Percentiles rank a stretch among this genome's conserved stretches.
Conservation (phyloP, 768 basidiomycete genomes). For the Rhodotorula graminis region DNA sequence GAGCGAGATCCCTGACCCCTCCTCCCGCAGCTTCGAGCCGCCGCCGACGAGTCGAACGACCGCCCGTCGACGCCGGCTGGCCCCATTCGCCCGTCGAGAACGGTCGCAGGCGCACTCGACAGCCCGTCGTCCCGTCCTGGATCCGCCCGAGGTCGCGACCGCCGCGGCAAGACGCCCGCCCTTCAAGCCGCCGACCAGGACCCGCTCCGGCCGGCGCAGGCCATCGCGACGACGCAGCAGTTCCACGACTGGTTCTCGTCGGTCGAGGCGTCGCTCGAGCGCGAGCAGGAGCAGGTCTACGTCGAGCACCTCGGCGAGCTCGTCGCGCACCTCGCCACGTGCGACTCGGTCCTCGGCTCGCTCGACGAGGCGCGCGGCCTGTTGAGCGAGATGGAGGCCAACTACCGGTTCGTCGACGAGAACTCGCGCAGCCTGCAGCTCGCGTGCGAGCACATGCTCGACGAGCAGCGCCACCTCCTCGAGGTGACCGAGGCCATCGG, state of each 20-base stretch:
- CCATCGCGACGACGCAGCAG: slow-evolving; percentile 85
- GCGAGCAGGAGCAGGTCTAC: slow-evolving; percentile 90
- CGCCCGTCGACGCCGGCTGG: neutral
- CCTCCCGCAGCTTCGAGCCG: neutral
- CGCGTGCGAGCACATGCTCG: slow-evolving; percentile 80
- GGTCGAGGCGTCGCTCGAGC: slow-evolving; percentile 82
- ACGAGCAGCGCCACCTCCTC: slow-evolving; percentile 79
- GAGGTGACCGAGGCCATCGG: slow-evolving; percentile 78
- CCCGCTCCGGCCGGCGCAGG: slow-evolving; percentile 40
- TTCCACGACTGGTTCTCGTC: slow-evolving; percentile 95
- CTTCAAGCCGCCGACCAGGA: neutral
- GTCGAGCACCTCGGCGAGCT: slow-evolving; percentile 75
- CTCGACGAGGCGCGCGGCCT: slow-evolving; percentile 69
- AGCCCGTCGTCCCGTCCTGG: neutral
- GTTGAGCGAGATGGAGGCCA: slow-evolving; percentile 74
- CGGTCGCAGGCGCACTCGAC: neutral
- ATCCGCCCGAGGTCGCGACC: neutral
- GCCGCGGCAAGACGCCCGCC: neutral
- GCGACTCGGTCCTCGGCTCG: slow-evolving; percentile 66
- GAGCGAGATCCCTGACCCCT: neutral
- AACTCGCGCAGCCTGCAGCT: slow-evolving; percentile 84
- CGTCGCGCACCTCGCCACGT: slow-evolving; percentile 67
- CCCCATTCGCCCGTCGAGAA: neutral
- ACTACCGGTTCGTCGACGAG: slow-evolving; percentile 83
- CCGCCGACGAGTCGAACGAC: neutral